Conservation (phyloP, 2,329 filamentous ascomycete species). For the Periconia sp. region DNA sequence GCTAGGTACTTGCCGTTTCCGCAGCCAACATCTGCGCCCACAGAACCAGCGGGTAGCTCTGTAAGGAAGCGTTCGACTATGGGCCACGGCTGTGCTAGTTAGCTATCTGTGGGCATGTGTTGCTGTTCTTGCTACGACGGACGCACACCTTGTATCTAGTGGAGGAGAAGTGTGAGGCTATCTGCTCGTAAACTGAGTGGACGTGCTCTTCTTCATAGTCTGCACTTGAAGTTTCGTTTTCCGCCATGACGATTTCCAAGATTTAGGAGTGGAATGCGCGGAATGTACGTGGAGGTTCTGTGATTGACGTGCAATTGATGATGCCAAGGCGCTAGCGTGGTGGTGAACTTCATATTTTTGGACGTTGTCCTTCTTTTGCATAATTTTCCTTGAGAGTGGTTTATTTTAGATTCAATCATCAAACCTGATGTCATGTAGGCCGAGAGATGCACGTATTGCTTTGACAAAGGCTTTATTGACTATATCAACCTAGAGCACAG, state of each 20-base stretch:
- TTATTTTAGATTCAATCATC: no score
- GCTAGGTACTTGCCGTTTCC: constrained; percentile 95
- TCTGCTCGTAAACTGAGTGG: constrained; percentile 88
- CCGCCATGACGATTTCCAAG: no score
- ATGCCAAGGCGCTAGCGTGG: constrained; percentile 3
- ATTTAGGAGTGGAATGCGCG: background rate
- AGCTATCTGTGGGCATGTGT: background rate
- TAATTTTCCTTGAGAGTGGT: no score
- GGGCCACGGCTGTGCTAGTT: constrained; percentile 85
- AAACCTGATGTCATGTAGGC: no score
- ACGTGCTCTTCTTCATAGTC: constrained; percentile 86
- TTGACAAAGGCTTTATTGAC: no score
- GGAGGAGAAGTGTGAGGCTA: constrained; percentile 82
- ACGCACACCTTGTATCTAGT: constrained; percentile 71
- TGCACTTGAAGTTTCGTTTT: constrained; percentile 47
- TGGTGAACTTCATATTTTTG: no score
- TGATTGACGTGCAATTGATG: constrained; percentile 2
- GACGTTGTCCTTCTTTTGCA: no score
- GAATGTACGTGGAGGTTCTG: background rate
- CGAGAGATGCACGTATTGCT: no score
- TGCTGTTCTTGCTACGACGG: constrained; percentile 7
- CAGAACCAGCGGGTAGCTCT: constrained; percentile 68
- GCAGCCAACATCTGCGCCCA: constrained; percentile 92
- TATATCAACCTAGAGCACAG: no score
- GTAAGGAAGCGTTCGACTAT: constrained; percentile 81